phyloP scores from a whole-genome alignment of 495 filamentous ascomycete species.

The Aspergillus baeticus region DNA sequence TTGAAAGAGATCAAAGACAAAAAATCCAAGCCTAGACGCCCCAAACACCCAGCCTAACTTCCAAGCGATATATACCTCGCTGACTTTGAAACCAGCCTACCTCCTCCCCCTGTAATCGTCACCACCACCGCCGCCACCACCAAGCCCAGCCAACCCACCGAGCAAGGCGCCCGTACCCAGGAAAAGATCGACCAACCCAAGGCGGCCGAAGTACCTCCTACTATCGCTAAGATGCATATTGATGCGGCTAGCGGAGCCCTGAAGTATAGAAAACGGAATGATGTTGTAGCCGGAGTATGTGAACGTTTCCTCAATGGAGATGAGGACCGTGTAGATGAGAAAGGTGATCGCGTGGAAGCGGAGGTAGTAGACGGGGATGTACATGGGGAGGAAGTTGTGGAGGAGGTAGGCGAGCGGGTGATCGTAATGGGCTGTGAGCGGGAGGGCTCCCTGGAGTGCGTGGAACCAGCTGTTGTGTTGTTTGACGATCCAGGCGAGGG shows the following conservation, averaged over 20 bases:
- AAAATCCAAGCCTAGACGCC: too few species aligned
- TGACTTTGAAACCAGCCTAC: too few species aligned
- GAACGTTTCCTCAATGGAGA: constrained; percentile 75
- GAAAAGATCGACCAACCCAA: constrained; percentile 76
- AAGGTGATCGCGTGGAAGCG: constrained; percentile 79
- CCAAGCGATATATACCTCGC: too few species aligned
- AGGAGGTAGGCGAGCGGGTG: constrained; percentile 76
- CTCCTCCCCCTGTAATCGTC: constrained; percentile 21
- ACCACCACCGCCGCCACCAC: constrained; percentile 55
- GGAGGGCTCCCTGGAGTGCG: constrained; percentile 57
- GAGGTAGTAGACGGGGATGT: constrained; percentile 64
- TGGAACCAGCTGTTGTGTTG: constrained; percentile 69
- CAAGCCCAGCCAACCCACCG: constrained; percentile 39
- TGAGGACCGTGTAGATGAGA: constrained; percentile 63
- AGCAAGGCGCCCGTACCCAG: constrained; percentile 54
- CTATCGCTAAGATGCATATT: constrained; percentile 64
- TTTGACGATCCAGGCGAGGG: constrained; percentile 29
- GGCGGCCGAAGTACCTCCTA: constrained; percentile 73
- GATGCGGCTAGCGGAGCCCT: constrained; percentile 68
- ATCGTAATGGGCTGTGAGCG: constrained; percentile 72
- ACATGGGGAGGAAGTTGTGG: constrained; percentile 67
- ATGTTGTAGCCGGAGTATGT: constrained; percentile 74
- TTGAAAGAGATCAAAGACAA: too few species aligned
- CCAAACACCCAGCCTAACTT: too few species aligned
- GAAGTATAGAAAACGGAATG: constrained; percentile 70